Evolutionary conservation across 2,329 filamentous ascomycete species (phyloP).

Genomic region (Metarhizium guizhouense): DNA sequence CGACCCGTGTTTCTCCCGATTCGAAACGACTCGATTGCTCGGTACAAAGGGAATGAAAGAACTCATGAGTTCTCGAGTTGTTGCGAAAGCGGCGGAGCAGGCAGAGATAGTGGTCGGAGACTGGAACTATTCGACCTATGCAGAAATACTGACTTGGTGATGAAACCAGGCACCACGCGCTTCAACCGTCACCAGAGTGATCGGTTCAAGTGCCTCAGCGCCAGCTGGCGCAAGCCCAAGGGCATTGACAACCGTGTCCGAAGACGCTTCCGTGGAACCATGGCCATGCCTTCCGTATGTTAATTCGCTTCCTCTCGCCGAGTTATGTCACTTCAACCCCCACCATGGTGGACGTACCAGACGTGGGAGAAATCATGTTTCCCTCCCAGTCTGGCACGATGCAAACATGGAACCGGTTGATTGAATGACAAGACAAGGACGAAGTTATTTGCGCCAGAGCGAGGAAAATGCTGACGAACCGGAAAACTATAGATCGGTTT

Average conservation of each 20-base stretch:
- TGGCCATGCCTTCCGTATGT: constrained; percentile 96
- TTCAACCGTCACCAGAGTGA: constrained; percentile 98
- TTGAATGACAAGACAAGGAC: not conserved
- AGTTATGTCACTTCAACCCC: not conserved
- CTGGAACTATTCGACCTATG: not conserved
- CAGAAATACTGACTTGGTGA: constrained; percentile 31
- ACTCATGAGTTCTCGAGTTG: not conserved
- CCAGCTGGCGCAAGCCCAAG: constrained; percentile 98
- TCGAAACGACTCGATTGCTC: no score
- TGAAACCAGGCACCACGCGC: constrained; percentile 66
- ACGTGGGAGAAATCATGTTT: no score
- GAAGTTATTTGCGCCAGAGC: not conserved
- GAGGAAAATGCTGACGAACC: constrained; percentile 1
- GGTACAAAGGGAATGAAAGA: no score
- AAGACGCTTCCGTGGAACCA: constrained; percentile 92
- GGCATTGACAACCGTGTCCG: constrained; percentile 99
- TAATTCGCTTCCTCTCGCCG: constrained; percentile 3
- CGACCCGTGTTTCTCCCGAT: not conserved
- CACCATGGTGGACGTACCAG: not conserved
- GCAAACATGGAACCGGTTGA: not conserved
- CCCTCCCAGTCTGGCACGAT: not conserved
- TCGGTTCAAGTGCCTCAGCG: constrained; percentile 84
- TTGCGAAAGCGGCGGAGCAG: not conserved
- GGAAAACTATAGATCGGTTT: constrained; percentile 71
- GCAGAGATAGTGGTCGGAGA: not conserved